phyloP scores from a whole-genome alignment of 2,329 filamentous ascomycete species.

The Tolypocladium amazonense region DNA sequence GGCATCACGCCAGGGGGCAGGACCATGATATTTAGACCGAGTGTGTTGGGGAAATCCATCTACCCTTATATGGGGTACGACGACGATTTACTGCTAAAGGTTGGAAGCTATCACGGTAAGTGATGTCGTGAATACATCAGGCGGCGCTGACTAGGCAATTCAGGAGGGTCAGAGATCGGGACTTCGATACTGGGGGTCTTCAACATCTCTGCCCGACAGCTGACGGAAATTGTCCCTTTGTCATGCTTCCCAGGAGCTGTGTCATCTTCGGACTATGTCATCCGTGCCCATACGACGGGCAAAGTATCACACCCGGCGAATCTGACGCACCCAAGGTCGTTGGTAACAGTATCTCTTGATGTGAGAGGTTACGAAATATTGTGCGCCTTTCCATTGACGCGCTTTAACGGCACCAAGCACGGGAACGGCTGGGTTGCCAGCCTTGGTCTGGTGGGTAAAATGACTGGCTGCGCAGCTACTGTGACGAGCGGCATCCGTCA shows the following conservation, averaged over 20 bases:
- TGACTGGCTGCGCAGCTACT: conserved; percentile 78
- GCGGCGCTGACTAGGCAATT: background rate
- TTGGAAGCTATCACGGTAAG: conserved; percentile 66
- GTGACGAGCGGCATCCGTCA: conserved; percentile 49
- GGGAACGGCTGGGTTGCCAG: conserved; percentile 47
- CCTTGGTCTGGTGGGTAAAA: conserved; percentile 74
- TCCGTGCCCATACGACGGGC: conserved; percentile 62
- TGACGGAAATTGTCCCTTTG: conserved; percentile 62
- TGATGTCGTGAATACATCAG: background rate
- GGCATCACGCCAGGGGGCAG: conserved; percentile 59
- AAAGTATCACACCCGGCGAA: conserved; percentile 44
- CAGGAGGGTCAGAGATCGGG: conserved; percentile 49
- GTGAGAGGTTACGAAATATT: conserved; percentile 70
- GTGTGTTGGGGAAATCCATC: conserved; percentile 59
- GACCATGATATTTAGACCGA: conserved; percentile 74
- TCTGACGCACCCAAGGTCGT: conserved; percentile 28
- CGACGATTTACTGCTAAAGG: conserved; percentile 61
- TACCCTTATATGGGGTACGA: conserved; percentile 68
- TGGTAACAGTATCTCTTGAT: conserved; percentile 54
- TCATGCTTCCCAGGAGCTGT: conserved; percentile 62
- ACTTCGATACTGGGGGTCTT: conserved; percentile 75
- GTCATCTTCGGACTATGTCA: conserved; percentile 49
- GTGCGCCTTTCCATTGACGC: conserved; percentile 56
- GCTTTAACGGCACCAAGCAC: conserved; percentile 34
- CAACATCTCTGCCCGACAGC: conserved; percentile 55